Evolutionary conservation across 805 yeast species (phyloP), one percentile per base, ranked within the genome.

Genomic region (Saccharomycopsis schoenii): DNA sequence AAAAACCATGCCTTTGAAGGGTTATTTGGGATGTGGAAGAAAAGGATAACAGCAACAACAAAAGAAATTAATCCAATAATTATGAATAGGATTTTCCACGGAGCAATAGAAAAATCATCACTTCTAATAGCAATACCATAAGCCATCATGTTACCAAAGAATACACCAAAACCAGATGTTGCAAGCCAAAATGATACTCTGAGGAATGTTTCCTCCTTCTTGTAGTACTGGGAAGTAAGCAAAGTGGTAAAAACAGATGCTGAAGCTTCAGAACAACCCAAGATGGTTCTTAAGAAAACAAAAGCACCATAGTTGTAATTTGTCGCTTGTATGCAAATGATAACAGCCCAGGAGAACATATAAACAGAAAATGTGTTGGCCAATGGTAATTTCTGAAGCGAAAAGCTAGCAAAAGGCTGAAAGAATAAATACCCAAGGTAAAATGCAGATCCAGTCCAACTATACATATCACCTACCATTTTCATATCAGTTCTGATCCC

Each of bases 351-450:
- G 0, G 80, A 52, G n/a, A 83, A 67, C 47, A 85, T 77, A 62
- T 79, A 77, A 1, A 70, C 63, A 10, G 81, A 73, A 2, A 80
- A 74, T 3, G 82, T 71, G 65, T 80, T 82, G 4, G 83, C 77
- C 64, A 86, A 75, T 2, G 85, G 86, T 58, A 83, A 78, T 59
- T 74, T 75, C 69, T 86, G 91, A 29, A 84, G 67, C 1, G 77
- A 57, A 56, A 73, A 67, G 10, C 76, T 69, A 2, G 80, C 76
- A 4, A 84, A 81, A 60, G 80, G 71, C 65, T 82, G 85, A 67
- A 83, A 84, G 9, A 73, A 74, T 57, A 86, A 69, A 68, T 85
- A 87, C 2, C 91, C 92, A 47, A 86, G 69, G 67, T 83, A 84
- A 65, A 84, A 84, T 9, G 82, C 77, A 1, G 85, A 76, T n/a